These are phyloP conservation scores for Candida michaelii DNA, from an alignment of 805 yeast genomes.

Conservation along the genomic window DNA sequence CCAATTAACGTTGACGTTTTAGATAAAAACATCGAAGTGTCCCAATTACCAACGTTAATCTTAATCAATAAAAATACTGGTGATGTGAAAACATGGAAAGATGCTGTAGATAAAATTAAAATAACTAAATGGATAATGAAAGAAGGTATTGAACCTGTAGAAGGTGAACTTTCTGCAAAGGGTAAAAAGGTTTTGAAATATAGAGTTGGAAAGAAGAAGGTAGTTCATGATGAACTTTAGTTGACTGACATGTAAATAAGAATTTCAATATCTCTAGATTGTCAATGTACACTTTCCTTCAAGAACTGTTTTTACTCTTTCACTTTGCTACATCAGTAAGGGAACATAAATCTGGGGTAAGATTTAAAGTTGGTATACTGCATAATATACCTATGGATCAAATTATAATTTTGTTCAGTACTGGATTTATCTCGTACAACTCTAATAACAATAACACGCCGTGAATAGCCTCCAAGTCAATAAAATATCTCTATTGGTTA, in stretches of 20 bases:
- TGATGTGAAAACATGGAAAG: slow-evolving; percentile 11
- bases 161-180: slow-evolving; percentile 38
- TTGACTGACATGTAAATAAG: not conserved
- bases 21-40: slow-evolving; percentile 13
- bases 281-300: no score
- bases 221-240: slow-evolving; percentile 29
- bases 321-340: no score
- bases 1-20: slow-evolving; percentile 14
- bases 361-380: no score
- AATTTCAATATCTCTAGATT: no score
- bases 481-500: not conserved
- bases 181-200: slow-evolving; percentile 30
- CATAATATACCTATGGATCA: no score
- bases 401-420: no score
- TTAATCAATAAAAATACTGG: slow-evolving; percentile 9
- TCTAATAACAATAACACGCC: no score
- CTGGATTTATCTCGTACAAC: no score
- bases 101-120: slow-evolving; percentile 29
- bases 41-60: slow-evolving; percentile 26
- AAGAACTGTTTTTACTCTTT: no score
- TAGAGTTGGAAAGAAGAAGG: slow-evolving; percentile 27
- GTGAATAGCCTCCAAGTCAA: not conserved
- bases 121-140: slow-evolving; percentile 35
- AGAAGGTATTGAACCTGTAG: slow-evolving; percentile 27
- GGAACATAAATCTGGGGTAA: no score